Evolutionary conservation across 305 asterid genomes (phyloP).

Genomic region (Solanum chacoense): DNA sequence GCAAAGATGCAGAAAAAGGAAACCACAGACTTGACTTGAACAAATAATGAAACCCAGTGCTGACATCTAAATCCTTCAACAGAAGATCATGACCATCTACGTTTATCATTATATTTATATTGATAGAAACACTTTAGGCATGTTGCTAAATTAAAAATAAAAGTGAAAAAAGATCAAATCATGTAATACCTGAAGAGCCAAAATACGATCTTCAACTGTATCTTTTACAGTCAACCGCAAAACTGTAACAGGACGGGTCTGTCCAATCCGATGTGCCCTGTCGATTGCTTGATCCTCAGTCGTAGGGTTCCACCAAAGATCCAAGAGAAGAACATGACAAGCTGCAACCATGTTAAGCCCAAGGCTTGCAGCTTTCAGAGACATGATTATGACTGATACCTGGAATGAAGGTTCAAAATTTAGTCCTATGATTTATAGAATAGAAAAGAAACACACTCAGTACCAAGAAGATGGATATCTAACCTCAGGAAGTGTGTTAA

Average conservation of each 20-base stretch:
- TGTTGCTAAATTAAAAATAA: not conserved
- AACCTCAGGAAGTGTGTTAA: slow-evolving; percentile 86
- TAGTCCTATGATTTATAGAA: not conserved
- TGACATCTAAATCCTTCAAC: not conserved
- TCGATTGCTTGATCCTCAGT: slow-evolving; percentile 99
- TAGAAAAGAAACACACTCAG: not conserved
- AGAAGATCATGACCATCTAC: not conserved
- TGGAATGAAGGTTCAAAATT: slow-evolving; percentile 14
- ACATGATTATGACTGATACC: slow-evolving; percentile 96
- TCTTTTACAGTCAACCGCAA: slow-evolving; percentile 86
- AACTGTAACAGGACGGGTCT: slow-evolving; percentile 89
- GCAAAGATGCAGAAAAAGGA: not conserved
- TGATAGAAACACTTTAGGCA: not conserved
- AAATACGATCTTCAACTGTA: slow-evolving; percentile 96
- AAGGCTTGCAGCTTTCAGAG: slow-evolving; percentile 95
- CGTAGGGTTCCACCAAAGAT: slow-evolving; percentile 99
- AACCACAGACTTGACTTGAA: not conserved
- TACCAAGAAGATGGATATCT: slow-evolving; percentile 3
- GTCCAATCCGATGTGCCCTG: slow-evolving; percentile 97
- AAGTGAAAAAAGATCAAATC: not conserved
- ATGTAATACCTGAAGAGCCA: slow-evolving; percentile 78
- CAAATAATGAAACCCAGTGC: not conserved
- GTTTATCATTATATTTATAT: not conserved
- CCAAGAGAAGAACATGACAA: slow-evolving; percentile 82
- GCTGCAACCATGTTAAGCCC: slow-evolving; percentile 99